phyloP scores from a whole-genome alignment of 2,329 filamentous ascomycete species.

The Kalaharituber pfeilii region DNA sequence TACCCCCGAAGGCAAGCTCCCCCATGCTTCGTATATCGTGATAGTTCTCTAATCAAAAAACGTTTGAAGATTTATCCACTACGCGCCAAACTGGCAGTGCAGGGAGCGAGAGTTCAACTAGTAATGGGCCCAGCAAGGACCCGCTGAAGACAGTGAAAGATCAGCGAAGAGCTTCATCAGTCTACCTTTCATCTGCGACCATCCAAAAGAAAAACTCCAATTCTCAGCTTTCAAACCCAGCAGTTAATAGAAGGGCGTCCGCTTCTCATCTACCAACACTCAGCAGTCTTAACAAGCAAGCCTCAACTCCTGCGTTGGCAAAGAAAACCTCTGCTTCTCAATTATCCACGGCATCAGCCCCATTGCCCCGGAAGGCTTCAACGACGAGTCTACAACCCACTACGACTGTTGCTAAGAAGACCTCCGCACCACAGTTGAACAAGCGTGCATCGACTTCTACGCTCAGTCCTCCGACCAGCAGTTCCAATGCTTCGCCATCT shows the following conservation, averaged over 20 bases:
- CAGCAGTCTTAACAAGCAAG: conserved; percentile 8
- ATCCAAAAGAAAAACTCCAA: not conserved
- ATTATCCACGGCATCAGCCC: not conserved
- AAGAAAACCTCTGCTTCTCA: conserved; percentile 13
- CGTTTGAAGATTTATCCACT: not conserved
- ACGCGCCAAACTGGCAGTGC: too few species aligned
- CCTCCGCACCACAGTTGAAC: conserved; percentile 12
- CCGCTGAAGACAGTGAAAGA: not conserved
- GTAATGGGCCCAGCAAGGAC: not conserved
- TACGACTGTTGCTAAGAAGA: conserved; percentile 8
- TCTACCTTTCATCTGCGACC: not conserved
- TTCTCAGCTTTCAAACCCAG: not conserved
- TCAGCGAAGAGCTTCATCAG: not conserved
- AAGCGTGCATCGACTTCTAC: conserved; percentile 3
- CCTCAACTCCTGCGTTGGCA: conserved; percentile 11
- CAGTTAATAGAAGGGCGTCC: not conserved
- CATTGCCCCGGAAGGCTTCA: conserved; percentile 8
- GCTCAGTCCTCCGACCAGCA: conserved; percentile 7
- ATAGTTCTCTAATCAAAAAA: not conserved
- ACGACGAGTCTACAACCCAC: conserved; percentile 10
- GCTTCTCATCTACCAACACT: not conserved
- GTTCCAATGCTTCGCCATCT: conserved; percentile 7
- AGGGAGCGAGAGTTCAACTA: too few species aligned
- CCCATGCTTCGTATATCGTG: not conserved
- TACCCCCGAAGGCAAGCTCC: not conserved